phyloP scores from a whole-genome alignment of 78 protist genomes.

The Guillardia theta region DNA sequence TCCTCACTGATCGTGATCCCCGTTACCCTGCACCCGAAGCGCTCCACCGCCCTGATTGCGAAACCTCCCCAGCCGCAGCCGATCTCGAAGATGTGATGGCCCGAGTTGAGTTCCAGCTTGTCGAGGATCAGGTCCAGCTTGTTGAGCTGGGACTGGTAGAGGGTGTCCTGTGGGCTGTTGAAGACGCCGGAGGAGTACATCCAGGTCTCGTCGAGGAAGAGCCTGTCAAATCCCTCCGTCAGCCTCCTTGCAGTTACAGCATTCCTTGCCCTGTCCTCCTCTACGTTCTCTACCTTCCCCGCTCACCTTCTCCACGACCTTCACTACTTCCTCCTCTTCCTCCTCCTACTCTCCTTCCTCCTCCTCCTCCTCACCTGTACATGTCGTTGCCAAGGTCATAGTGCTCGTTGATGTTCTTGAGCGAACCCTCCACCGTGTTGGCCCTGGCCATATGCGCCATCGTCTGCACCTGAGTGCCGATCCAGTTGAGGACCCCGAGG shows the following conservation, averaged over 20 bases:
- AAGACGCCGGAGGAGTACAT: neutral
- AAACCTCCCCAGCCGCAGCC: slow-evolving; percentile 49
- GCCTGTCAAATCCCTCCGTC: no score
- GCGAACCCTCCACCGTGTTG: neutral
- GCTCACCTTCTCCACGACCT: no score
- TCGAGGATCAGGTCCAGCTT: slow-evolving; percentile 37
- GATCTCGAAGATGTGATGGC: slow-evolving; percentile 23
- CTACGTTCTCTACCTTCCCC: no score
- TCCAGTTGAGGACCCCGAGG: slow-evolving; percentile 7
- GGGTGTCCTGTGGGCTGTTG: neutral
- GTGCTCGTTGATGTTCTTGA: slow-evolving; percentile 31
- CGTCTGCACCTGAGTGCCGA: slow-evolving; percentile 8
- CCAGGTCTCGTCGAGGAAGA: slow-evolving; percentile 42
- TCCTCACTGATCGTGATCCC: slow-evolving; percentile 40
- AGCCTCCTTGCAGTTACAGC: no score
- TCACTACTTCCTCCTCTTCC: no score
- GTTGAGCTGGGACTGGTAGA: neutral
- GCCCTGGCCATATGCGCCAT: neutral
- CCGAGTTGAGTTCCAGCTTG: neutral
- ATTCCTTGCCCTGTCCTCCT: no score
- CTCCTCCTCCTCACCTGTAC: no score
- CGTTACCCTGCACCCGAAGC: neutral
- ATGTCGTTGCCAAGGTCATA: slow-evolving; percentile 53
- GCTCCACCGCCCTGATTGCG: neutral
- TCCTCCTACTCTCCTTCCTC: no score